These are phyloP conservation scores for Cercospora sesami DNA, from an alignment of 2,329 filamentous ascomycete species.

Conservation along the genomic window DNA sequence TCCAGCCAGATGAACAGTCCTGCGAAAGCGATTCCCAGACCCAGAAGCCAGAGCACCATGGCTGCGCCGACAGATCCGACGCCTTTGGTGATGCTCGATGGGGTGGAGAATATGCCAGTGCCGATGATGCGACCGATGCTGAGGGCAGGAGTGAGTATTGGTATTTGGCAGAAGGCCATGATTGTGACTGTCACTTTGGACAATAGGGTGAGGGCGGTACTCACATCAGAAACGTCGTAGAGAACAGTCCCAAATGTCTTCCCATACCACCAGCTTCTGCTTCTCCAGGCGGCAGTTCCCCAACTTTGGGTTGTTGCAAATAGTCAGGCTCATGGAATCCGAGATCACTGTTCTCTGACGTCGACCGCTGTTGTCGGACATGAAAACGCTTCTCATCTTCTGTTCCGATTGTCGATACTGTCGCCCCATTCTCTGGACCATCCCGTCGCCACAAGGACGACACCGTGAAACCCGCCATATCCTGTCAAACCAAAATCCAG, in stretches of 20 bases:
- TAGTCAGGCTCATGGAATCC: neutral
- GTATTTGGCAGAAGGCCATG: neutral
- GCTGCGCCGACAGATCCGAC: slow-evolving; percentile 63
- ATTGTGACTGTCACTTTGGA: too few species aligned
- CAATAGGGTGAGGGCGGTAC: neutral
- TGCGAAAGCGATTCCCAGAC: slow-evolving; percentile 58
- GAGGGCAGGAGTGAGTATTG: neutral
- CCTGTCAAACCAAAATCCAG: neutral
- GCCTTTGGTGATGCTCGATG: slow-evolving; percentile 13
- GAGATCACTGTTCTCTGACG: neutral
- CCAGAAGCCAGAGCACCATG: slow-evolving; percentile 65
- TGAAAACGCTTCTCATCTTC: neutral
- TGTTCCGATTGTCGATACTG: neutral
- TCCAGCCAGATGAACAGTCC: slow-evolving; percentile 63
- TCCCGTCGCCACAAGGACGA: neutral
- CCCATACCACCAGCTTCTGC: slow-evolving; percentile 20
- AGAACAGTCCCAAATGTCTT: slow-evolving; percentile 23
- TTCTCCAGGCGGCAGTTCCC: slow-evolving; percentile 13
- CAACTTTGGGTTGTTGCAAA: slow-evolving; percentile 4
- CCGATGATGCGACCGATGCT: slow-evolving; percentile 22
- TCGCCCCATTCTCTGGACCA: neutral
- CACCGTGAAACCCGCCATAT: neutral
- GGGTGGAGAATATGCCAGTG: slow-evolving; percentile 21
- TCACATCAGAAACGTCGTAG: slow-evolving; percentile 21
- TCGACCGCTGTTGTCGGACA: neutral